Evolutionary conservation across 2,329 filamentous ascomycete species (phyloP).

Genomic region (Microsporum canis): DNA sequence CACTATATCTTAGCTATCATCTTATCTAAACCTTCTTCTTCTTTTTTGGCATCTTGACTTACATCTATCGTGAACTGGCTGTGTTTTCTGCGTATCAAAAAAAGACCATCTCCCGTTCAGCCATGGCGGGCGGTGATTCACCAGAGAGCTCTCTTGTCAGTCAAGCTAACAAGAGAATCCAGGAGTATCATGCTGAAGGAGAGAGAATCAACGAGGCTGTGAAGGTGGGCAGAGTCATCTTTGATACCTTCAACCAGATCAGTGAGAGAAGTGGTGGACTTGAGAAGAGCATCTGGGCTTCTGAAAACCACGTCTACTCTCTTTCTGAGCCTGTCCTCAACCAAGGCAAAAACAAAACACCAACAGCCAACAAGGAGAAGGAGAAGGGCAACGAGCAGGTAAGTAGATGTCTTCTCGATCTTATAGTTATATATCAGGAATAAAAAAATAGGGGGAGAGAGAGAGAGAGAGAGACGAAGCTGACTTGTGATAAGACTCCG

Average conservation of each 20-base stretch:
- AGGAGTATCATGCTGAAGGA: neutral
- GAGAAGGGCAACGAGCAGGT: neutral
- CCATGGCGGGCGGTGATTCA: neutral
- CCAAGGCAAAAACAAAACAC: neutral
- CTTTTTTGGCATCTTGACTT: neutral
- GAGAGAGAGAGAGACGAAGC: neutral
- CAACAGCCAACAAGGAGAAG: neutral
- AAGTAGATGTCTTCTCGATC: neutral
- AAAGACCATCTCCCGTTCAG: neutral
- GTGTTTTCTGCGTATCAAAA: neutral
- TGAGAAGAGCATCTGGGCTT: constrained; percentile 12
- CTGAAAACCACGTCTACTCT: neutral
- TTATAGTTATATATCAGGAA: no score
- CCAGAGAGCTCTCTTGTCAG: neutral
- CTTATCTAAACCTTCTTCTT: neutral
- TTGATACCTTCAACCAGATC: constrained; percentile 11
- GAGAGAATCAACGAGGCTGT: neutral
- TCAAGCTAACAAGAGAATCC: neutral
- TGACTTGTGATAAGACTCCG: neutral
- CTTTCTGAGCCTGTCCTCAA: neutral
- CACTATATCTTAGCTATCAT: neutral
- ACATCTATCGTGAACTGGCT: neutral
- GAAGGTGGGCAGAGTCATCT: constrained; percentile 5
- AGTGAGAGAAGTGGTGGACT: constrained; percentile 9
- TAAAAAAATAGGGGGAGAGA: no score